Base-by-base conservation (phyloP, 2,329 filamentous ascomycete genomes). In the Monilinia vaccinii-corymbosi region DNA sequence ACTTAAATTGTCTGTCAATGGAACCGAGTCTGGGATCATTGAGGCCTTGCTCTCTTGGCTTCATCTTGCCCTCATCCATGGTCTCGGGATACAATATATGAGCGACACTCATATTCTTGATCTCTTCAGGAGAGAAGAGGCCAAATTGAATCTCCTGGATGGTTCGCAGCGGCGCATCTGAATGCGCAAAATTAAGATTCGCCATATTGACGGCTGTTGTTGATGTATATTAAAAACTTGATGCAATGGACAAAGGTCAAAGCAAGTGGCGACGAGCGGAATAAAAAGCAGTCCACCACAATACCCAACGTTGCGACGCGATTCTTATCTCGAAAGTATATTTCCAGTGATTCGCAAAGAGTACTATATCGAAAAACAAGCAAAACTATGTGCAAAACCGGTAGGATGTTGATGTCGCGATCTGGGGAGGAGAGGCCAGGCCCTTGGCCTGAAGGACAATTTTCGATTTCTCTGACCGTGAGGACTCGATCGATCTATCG, bases 101-200 rank as follows among this genome's bases (percentile, higher is more conserved):
- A 69, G 87, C 89, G 65, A 97, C 93, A 76, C 92, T 97, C 91
- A 97, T 95, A 71, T 88, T 92, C 81, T 99, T 97, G 77, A 97
- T 96, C 79, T 99, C 95, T 75, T 99, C 94, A 31, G 94, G 94
- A 40, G 94, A 96, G 76, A 99, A 84, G 73, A 99, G 84, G 73
- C 94, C 94, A 73, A 99, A 99, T 81, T 99, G 95, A 71, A 99
- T 96, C 82, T 99, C 95, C 82, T 97, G 88, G 71, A 99, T 92
- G 67, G 89, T 96, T 81, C 94, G 93, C 83, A 97, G 83, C 75
- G 92, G 92, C 84, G 89, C 92, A 83, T 89, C 92, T 74, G 90
- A 96, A 77, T 91, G 90, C 72, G 88, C 82, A 73, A 96, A 96
- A 74, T 87, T 87, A 68, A 93, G 86, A 78, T 95, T 96, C 79